A percentile compares a stretch with the other conserved stretches of the same genome.
Conservation (phyloP, 2,329 filamentous ascomycete species). For the Fusarium haematococcum region DNA sequence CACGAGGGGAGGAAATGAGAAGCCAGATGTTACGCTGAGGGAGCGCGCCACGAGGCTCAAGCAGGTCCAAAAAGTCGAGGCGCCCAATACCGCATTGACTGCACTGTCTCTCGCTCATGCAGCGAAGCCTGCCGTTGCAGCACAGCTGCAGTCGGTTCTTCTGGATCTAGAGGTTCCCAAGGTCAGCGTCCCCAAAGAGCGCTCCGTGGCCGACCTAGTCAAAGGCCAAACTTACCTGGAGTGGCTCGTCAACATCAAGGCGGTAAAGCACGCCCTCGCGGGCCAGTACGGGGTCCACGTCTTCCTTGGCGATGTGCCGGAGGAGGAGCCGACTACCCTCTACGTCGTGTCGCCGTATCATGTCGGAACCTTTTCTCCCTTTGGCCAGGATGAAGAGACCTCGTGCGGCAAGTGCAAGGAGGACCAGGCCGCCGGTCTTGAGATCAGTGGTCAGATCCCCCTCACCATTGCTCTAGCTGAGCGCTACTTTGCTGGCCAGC, state of each 20-base stretch:
- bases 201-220: neutral
- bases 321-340: neutral
- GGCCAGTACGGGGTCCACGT: slow-evolving; percentile 9
- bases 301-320: slow-evolving; percentile 4
- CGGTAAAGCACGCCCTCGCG: slow-evolving; percentile 1
- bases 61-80: neutral
- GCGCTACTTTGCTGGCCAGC: slow-evolving; percentile 10
- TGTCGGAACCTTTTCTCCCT: slow-evolving; percentile 1
- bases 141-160: neutral
- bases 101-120: neutral
- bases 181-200: neutral
- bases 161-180: neutral
- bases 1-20: neutral
- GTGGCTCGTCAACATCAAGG: slow-evolving; percentile 18
- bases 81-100: neutral
- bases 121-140: neutral
- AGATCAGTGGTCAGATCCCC: slow-evolving; percentile 12
- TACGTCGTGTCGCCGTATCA: neutral
- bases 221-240: slow-evolving; percentile 7
- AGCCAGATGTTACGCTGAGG: neutral
- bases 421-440: neutral
- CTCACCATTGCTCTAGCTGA: slow-evolving; percentile 14
- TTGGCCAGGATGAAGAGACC: neutral
- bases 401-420: neutral
- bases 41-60: neutral